Conservation (phyloP, 331 rosid species). For the Rhamnella rubrinervis region DNA sequence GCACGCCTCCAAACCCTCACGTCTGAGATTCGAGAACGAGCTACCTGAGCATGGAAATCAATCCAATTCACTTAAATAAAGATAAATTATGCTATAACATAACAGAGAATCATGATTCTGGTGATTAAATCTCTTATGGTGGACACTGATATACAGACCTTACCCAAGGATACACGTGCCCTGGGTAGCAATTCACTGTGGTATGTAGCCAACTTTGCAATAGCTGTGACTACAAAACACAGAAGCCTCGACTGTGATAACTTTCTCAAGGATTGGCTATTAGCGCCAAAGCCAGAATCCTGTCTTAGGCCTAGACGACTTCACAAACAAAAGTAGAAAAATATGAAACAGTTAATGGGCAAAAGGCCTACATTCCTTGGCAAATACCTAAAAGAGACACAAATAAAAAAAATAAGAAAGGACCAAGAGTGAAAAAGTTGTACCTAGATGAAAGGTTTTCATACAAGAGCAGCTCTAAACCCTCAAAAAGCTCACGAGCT, state of each 20-base stretch:
- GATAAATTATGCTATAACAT: neutral
- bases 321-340: constrained; percentile 21
- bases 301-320: constrained; percentile 85
- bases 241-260: constrained; percentile 90
- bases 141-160: constrained; percentile 47
- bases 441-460: constrained; percentile 96
- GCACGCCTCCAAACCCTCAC: constrained; percentile 85
- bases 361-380: neutral
- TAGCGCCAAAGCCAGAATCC: constrained; percentile 49
- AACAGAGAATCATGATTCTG: neutral
- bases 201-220: constrained; percentile 91
- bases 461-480: constrained; percentile 87
- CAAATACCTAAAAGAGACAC: neutral
- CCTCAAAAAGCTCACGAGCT: constrained; percentile 97
- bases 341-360: constrained; percentile 19
- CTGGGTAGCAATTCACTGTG: constrained; percentile 89
- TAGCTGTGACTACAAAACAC: constrained; percentile 91
- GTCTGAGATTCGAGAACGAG: constrained; percentile 86
- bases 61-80: neutral
- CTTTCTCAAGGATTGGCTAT: constrained; percentile 58
- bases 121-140: neutral
- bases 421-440: neutral
- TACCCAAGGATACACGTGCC: constrained; percentile 91
- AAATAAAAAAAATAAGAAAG: constrained; percentile 6
- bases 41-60: constrained; percentile 55